Evolutionary conservation across 164 flowering plant species (phyloP).

Genomic region (Cinnamomum chago): DNA sequence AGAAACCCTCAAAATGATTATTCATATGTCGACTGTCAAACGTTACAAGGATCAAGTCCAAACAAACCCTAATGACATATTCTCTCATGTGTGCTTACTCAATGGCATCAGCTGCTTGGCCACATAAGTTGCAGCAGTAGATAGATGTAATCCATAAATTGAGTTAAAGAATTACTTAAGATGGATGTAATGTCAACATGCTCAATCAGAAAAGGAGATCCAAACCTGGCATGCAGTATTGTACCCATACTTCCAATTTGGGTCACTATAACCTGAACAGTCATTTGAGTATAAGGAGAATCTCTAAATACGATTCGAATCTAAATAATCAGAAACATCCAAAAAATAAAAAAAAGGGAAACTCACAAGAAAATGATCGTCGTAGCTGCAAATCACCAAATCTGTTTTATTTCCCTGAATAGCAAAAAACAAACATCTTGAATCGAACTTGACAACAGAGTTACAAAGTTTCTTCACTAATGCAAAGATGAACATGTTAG

Average conservation of each 20-base stretch:
- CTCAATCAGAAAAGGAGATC: neutral
- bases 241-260: constrained; percentile 95
- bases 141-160: neutral
- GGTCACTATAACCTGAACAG: constrained; percentile 66
- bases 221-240: constrained; percentile 78
- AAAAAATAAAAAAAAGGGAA: neutral
- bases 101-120: too few species aligned
- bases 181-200: neutral
- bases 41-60: too few species aligned
- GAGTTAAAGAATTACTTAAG: neutral
- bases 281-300: constrained; percentile 7
- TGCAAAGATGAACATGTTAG: neutral
- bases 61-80: too few species aligned
- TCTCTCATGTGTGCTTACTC: too few species aligned
- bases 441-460: neutral
- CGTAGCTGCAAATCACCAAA: constrained; percentile 62
- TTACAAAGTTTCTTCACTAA: neutral
- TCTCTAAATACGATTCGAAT: neutral
- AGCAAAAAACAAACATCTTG: constrained; percentile 3
- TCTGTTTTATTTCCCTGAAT: constrained; percentile 68
- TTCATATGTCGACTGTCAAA: too few species aligned
- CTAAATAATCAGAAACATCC: neutral
- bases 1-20: too few species aligned
- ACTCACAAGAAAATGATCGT: constrained; percentile 76
- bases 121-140: neutral